A percentile compares a stretch with the other conserved stretches of the same genome.
Evolutionary conservation across 108 stramenopile genomes (phyloP).

Genomic region (Nannochloropsis granulata): DNA sequence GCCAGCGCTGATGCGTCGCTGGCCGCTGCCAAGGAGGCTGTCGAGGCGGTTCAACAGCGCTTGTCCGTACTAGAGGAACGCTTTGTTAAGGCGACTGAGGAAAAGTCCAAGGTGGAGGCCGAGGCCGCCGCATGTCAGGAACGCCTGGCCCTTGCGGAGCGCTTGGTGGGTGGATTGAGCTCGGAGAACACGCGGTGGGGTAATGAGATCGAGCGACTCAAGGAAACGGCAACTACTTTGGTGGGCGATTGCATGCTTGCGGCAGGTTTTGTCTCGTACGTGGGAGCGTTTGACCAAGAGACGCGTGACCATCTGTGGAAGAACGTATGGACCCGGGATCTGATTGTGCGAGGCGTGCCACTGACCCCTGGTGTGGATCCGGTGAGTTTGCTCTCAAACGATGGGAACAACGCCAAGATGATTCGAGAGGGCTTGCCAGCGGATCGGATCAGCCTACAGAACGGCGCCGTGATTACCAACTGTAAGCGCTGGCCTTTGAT

Average conservation of each 20-base stretch:
- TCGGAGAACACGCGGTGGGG: conserved; percentile 78
- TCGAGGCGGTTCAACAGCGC: conserved; percentile 51
- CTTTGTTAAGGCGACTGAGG: conserved; percentile 47
- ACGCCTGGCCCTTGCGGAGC: conserved; percentile 56
- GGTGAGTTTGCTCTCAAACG: conserved; percentile 56
- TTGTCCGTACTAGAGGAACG: conserved; percentile 32
- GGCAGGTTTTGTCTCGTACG: conserved; percentile 73
- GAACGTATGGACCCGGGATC: conserved; percentile 52
- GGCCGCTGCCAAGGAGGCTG: conserved; percentile 43
- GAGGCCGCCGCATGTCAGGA: conserved; percentile 51
- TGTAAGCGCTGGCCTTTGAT: conserved; percentile 71
- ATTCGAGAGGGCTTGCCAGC: conserved; percentile 68
- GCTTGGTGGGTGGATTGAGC: conserved; percentile 61
- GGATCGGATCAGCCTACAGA: conserved; percentile 68
- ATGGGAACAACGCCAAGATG: conserved; percentile 59
- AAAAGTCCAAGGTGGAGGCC: conserved; percentile 64
- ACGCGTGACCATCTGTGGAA: conserved; percentile 42
- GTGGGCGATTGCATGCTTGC: conserved; percentile 77
- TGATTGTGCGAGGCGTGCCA: conserved; percentile 51
- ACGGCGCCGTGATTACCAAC: conserved; percentile 65
- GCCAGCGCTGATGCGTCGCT: conserved; percentile 40
- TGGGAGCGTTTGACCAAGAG: conserved; percentile 69
- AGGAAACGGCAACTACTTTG: conserved; percentile 45
- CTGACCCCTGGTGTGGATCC: conserved; percentile 60
- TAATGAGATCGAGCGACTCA: conserved; percentile 55